A percentile compares a stretch with the other conserved stretches of the same genome.
Evolutionary conservation across 139 green algal genomes (phyloP).

Genomic region (Prasinococcaceae sp.): DNA sequence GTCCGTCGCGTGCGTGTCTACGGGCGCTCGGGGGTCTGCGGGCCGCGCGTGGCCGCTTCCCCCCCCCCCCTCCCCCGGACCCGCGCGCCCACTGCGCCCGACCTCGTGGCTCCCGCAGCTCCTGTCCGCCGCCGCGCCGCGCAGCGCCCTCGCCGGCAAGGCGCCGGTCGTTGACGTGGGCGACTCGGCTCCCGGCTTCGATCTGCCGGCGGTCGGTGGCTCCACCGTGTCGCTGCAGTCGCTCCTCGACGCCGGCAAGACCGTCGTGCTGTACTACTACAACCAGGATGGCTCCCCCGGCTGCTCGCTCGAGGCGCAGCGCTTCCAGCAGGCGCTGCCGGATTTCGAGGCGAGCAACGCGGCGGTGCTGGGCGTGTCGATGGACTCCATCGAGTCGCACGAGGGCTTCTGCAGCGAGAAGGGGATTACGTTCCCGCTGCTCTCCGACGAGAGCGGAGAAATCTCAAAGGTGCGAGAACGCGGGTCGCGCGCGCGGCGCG

Average conservation of each 20-base stretch:
- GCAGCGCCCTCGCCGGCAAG: not conserved
- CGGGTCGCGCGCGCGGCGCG: too few relatives aligned
- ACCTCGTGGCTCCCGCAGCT: too few relatives aligned
- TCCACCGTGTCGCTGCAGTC: not conserved
- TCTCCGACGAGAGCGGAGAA: conserved; percentile 3
- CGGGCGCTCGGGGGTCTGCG: too few relatives aligned
- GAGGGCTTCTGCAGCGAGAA: conserved; percentile 15
- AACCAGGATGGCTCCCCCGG: conserved; percentile 11
- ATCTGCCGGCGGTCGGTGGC: not conserved
- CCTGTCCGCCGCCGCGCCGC: too few relatives aligned
- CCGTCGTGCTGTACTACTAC: conserved; percentile 19
- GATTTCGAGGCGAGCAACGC: conserved; percentile 7
- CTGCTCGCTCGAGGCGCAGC: conserved; percentile 14
- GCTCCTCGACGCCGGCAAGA: conserved; percentile 1
- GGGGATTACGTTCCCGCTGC: conserved; percentile 9
- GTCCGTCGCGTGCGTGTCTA: too few relatives aligned
- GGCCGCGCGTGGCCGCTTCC: too few relatives aligned
- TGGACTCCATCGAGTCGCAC: conserved; percentile 19
- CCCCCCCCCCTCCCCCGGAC: too few relatives aligned
- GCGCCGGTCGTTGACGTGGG: conserved; percentile 2
- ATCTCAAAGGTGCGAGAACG: too few relatives aligned
- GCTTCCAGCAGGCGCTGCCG: conserved; percentile 8
- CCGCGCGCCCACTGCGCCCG: too few relatives aligned
- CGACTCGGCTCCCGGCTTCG: not conserved
- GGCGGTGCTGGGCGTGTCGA: conserved; percentile 12